A percentile compares a stretch with the other conserved stretches of the same genome.
Conservation (phyloP, 139 green algal genomes). For the Closterium sp. region DNA sequence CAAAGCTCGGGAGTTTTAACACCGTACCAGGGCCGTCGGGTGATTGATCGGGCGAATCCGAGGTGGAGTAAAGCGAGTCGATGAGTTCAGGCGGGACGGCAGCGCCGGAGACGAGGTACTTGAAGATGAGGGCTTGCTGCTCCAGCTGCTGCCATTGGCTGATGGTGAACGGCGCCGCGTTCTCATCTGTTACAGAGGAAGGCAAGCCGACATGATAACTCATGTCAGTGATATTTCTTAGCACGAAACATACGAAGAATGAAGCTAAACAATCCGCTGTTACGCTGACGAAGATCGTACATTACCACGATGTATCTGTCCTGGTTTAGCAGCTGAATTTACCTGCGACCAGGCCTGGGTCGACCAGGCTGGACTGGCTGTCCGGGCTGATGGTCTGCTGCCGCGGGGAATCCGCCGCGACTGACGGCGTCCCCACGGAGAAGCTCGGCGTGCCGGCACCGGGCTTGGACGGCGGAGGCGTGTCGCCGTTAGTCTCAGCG, state of each 20-base stretch:
- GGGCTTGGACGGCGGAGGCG: neutral
- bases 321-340: no score
- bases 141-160: slow-evolving; percentile 33
- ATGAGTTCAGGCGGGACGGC: slow-evolving; percentile 9
- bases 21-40: neutral
- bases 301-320: no score
- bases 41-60: neutral
- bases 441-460: neutral
- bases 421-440: neutral
- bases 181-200: neutral
- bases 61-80: neutral
- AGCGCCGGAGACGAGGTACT: slow-evolving; percentile 20
- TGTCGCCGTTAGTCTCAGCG: neutral
- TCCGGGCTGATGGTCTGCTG: neutral
- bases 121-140: slow-evolving; percentile 35
- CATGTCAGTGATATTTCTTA: neutral
- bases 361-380: neutral
- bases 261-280: no score
- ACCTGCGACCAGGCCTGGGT: neutral
- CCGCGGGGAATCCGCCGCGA: neutral
- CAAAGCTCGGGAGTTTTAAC: neutral
- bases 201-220: neutral
- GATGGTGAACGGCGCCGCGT: slow-evolving; percentile 13
- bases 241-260: no score
- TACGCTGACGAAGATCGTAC: no score